Base-by-base conservation (phyloP, 179 eudicot genomes). In the Beta corolliflora region DNA sequence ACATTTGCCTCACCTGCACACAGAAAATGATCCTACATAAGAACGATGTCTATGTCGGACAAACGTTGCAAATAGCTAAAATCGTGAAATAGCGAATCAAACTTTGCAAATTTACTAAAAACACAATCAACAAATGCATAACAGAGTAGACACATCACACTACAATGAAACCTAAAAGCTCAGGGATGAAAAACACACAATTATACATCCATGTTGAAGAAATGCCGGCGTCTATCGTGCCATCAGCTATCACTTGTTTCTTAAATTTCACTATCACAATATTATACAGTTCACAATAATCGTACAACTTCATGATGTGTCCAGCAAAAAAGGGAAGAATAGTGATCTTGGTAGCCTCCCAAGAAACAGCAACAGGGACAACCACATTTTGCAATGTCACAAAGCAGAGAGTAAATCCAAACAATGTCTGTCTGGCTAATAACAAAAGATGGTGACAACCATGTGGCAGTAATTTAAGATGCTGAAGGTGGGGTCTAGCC, bases 1-100 rank as follows among this genome's bases (percentile, higher is more conserved):
- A 83, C 99, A 96, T 96, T 91, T 90, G 96, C 87, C 91, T 94
- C 60, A 96, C 99, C 98, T 95, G 90, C 81, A 75, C 80, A 85
- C 80, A 77, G 9, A 50, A 5, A 31, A 12, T 56, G 64, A 55
- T 31, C 11, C n/a, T 23, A 63, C 23, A 66, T 52, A 61, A 72
- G 36, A 31, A 13, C 3, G 5, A 58, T 58, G 61, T 56, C 13
- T 4, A 58, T 58, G 61, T 56, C 13, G 0, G 21, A 58, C 48
- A 31, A 11, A 31, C 36, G 18, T 14, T 0, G 15, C 61, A n/a
- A n/a, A n/a, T n/a, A n/a, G n/a, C n/a, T n/a, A 1, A 7, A 6
- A 13, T 6, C 71, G 7, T 18, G 15, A 2, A 31, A 67, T 36
- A 13, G 5, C 6, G 15, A 31, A 14, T 16, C 46, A 67, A 16